These are phyloP conservation scores for Aspergillus fijiensis DNA, from an alignment of 2,329 filamentous ascomycete genomes.

Conservation along the genomic window DNA sequence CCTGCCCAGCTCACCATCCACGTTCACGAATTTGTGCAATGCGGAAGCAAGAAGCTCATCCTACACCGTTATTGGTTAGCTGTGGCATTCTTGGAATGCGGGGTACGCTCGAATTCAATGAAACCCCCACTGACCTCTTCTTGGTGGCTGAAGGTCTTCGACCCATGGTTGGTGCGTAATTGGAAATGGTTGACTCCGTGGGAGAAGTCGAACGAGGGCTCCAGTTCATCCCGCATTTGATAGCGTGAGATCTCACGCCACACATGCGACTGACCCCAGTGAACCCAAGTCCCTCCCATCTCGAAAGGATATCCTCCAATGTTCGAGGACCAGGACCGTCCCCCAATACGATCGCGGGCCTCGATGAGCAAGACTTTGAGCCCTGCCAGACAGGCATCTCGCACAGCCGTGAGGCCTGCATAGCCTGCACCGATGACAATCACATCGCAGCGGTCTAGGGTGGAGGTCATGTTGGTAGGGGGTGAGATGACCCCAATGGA, in stretches of 20 bases:
- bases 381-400: slow-evolving; percentile 13
- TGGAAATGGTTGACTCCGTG: slow-evolving; percentile 46
- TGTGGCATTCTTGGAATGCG: slow-evolving; percentile 3
- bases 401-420: background rate
- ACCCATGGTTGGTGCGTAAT: slow-evolving; percentile 32
- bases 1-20: slow-evolving; percentile 45
- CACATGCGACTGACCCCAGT: slow-evolving; percentile 47
- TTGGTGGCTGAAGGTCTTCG: slow-evolving; percentile 39
- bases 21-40: slow-evolving; percentile 47
- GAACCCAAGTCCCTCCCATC: slow-evolving; percentile 54
- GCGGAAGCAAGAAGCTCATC: slow-evolving; percentile 36
- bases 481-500: slow-evolving; percentile 25
- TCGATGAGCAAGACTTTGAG: slow-evolving; percentile 46
- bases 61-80: slow-evolving; percentile 24
- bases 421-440: too few species aligned
- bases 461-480: slow-evolving; percentile 6
- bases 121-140: slow-evolving; percentile 32
- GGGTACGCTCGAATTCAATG: too few species aligned
- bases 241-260: slow-evolving; percentile 51
- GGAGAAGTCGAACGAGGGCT: slow-evolving; percentile 43
- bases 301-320: slow-evolving; percentile 48
- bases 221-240: slow-evolving; percentile 43
- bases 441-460: too few species aligned
- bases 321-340: slow-evolving; percentile 49
- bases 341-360: slow-evolving; percentile 51